A percentile compares a stretch with the other conserved stretches of the same genome.
Conservation (phyloP, 805 yeast genomes). For the Nakazawaea siamensis region DNA sequence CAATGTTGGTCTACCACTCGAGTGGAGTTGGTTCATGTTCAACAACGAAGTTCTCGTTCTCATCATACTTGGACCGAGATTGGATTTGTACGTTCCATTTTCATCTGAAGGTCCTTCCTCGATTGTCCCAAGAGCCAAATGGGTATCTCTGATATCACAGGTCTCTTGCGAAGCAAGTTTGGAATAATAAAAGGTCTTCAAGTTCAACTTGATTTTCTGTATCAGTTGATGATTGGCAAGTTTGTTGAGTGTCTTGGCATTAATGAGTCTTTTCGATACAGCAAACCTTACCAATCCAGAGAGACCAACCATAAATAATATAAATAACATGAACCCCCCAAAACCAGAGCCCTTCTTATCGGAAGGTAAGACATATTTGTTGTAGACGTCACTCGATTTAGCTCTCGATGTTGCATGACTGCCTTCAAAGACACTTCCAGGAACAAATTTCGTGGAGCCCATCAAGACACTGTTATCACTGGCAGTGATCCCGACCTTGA, state of each 20-base stretch:
- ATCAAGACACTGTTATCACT: slow-evolving; percentile 24
- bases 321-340: slow-evolving; percentile 10
- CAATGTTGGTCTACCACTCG: slow-evolving; percentile 4
- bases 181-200: slow-evolving; percentile 11
- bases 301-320: slow-evolving; percentile 10
- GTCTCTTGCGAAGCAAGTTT: slow-evolving; percentile 13
- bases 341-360: neutral
- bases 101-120: slow-evolving; percentile 14
- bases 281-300: slow-evolving; percentile 8
- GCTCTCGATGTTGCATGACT: neutral
- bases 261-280: slow-evolving; percentile 4
- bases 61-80: slow-evolving; percentile 5
- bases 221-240: slow-evolving; percentile 6
- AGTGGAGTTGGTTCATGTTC: slow-evolving; percentile 2
- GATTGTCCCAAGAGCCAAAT: slow-evolving; percentile 8
- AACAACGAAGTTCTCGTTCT: slow-evolving; percentile 20
- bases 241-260: neutral
- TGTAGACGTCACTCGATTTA: neutral
- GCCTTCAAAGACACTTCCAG: slow-evolving; percentile 19
- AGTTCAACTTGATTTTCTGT: slow-evolving; percentile 10
- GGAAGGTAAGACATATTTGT: neutral
- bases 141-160: slow-evolving; percentile 11
- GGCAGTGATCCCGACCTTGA: slow-evolving; percentile 29
- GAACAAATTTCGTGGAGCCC: slow-evolving; percentile 21
- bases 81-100: neutral